Evolutionary conservation across 2,329 filamentous ascomycete species (phyloP).

Genomic region (Nemania serpens): DNA sequence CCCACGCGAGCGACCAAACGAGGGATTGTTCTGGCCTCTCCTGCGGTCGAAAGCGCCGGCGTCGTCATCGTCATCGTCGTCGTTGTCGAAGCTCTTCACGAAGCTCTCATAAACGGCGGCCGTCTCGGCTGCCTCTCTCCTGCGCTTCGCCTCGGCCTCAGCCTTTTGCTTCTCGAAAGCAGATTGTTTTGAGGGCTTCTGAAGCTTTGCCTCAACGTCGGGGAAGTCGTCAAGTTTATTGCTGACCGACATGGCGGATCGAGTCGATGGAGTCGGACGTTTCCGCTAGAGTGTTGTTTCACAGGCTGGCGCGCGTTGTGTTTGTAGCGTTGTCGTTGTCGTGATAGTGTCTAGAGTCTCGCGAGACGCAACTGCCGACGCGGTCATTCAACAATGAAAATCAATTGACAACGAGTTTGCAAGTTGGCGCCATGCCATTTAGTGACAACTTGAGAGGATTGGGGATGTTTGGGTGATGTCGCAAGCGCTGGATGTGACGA

Average conservation of each 20-base stretch:
- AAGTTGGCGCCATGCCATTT: neutral
- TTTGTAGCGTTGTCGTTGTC: too few species aligned
- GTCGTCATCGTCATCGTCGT: slow-evolving; percentile 49
- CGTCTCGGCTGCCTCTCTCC: slow-evolving; percentile 83
- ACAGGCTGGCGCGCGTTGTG: neutral
- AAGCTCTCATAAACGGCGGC: slow-evolving; percentile 87
- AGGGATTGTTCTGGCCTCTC: slow-evolving; percentile 23
- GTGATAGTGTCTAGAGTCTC: too few species aligned
- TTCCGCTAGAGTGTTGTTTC: slow-evolving; percentile 2
- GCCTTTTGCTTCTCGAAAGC: slow-evolving; percentile 87
- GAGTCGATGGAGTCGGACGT: slow-evolving; percentile 4
- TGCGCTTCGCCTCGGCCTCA: slow-evolving; percentile 85
- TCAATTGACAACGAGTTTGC: neutral
- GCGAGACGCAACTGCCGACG: neutral
- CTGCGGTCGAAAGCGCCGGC: slow-evolving; percentile 25
- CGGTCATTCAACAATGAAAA: neutral
- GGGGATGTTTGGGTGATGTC: neutral
- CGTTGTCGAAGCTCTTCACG: slow-evolving; percentile 76
- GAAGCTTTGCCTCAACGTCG: slow-evolving; percentile 75
- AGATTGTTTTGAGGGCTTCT: slow-evolving; percentile 81
- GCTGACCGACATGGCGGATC: slow-evolving; percentile 47
- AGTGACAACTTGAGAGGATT: neutral
- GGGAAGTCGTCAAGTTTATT: slow-evolving; percentile 65
- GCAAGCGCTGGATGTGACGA: neutral
- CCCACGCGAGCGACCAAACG: slow-evolving; percentile 37